Evolutionary conservation across 306 rosid species (phyloP), one percentile per base, ranked within the genome.

Genomic region (Arachis stenosperma): DNA sequence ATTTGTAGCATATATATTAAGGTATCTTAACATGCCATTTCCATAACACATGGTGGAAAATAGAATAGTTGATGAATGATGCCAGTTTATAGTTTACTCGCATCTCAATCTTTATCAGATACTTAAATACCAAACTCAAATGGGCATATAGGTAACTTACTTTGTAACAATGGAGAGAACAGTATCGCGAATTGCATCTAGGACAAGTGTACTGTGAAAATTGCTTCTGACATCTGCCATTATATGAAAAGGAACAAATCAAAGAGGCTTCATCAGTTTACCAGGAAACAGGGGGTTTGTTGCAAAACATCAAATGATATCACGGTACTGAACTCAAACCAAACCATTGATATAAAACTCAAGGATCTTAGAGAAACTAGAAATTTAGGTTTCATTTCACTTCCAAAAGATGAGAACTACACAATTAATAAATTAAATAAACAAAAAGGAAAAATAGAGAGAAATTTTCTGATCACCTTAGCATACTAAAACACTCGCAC

Each of bases 191-290:
- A 84, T 91, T 94, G 84, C 98, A 94, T 12, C 96, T 92, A 73
- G 98, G 98, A 66, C 97, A 94, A 5, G 98, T 89, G 77, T 91
- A 94, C 37, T 89, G 92, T 17, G 96, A 94, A 75, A 94, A 94
- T 67, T 94, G 98, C 85, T 88, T 94, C 79, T 88, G 97, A 72
- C 98, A 91, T 39, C 98, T 93, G 85, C 67, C 6, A 10, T 79
- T 2, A 55, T 37, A 70, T 30, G 56, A 48, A 12, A 43, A 12
- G 52, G 33, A 70, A 61, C 4, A 59, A 59, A 43, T 3, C 36
- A 61, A 14, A 73, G 33, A 14, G 47, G 51, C 58, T 48, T 39
- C 47, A 73, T 80, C 54, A 33, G 37, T 33, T 48, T 8, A 73
- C 65, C 9, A 55, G 10, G 5, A 30, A 75, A 40, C 27, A 22